phyloP scores from a whole-genome alignment of 2,329 filamentous ascomycete genomes.

The Aspergillus amoenus region DNA sequence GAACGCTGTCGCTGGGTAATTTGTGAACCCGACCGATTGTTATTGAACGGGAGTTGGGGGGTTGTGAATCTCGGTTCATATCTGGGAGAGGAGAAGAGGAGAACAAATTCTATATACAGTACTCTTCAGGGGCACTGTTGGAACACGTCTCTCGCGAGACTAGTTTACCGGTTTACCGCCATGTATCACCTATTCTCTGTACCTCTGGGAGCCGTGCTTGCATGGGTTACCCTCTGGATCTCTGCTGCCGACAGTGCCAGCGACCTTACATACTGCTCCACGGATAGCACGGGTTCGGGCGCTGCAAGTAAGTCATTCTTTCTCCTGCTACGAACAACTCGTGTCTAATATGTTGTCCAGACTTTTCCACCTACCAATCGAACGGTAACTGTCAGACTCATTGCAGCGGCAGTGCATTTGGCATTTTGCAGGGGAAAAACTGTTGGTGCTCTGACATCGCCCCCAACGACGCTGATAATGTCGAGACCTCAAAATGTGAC shows the following conservation, averaged over 20 bases:
- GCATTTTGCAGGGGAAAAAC: conserved; percentile 44
- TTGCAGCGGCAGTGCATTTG: conserved; percentile 47
- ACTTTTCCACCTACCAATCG: conserved; percentile 43
- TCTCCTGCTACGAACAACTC: neutral
- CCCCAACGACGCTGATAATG: conserved; percentile 37
- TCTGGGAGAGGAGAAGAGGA: neutral
- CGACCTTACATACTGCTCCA: conserved; percentile 43
- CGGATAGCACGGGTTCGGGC: conserved; percentile 45
- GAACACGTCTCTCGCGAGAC: neutral
- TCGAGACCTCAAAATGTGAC: conserved; percentile 34
- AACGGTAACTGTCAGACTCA: conserved; percentile 43
- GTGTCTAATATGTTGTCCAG: conserved; percentile 18
- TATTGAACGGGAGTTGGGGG: neutral
- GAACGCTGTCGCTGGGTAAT: neutral
- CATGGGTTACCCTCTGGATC: conserved; percentile 11
- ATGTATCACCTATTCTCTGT: conserved; percentile 25
- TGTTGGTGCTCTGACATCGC: conserved; percentile 53
- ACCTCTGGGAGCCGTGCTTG: conserved; percentile 26
- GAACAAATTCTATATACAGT: neutral
- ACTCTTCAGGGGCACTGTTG: neutral
- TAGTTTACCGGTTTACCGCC: neutral
- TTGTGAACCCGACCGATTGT: neutral
- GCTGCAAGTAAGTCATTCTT: conserved; percentile 33
- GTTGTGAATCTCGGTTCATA: neutral
- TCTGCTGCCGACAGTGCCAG: conserved; percentile 6